phyloP scores from a whole-genome alignment of 176 grass and related monocot genomes.

The Triticum monococcum region DNA sequence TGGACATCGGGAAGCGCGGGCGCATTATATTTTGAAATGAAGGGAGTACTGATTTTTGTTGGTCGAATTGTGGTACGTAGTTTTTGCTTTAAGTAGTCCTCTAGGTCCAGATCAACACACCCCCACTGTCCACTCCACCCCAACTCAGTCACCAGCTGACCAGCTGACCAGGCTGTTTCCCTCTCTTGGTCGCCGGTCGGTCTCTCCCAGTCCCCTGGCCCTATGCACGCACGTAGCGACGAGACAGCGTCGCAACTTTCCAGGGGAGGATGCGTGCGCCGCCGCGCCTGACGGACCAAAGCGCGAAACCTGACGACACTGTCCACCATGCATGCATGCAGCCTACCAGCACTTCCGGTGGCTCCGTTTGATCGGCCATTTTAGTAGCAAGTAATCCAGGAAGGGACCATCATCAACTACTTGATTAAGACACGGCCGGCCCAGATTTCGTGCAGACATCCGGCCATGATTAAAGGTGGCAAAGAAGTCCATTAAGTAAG shows the following conservation, averaged over 20 bases:
- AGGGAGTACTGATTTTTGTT: too few species aligned
- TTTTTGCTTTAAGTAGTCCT: too few species aligned
- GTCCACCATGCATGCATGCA: not conserved
- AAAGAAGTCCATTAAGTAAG: constrained; percentile 2
- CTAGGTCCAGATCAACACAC: too few species aligned
- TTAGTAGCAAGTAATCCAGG: not conserved
- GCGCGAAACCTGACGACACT: not conserved
- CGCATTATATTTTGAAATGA: too few species aligned
- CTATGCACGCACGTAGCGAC: not conserved
- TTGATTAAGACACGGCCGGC: constrained; percentile 12
- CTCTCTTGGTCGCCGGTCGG: not conserved
- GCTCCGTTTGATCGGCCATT: not conserved
- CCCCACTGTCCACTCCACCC: not conserved
- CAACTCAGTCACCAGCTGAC: not conserved
- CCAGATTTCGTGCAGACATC: constrained; percentile 30
- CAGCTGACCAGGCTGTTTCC: too few species aligned
- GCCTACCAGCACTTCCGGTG: not conserved
- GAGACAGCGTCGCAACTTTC: constrained; percentile 37
- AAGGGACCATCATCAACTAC: not conserved
- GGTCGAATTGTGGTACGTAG: too few species aligned
- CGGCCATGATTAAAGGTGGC: constrained; percentile 9
- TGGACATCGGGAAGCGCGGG: too few species aligned
- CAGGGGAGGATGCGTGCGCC: not conserved
- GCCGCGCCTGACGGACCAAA: constrained; percentile 8
- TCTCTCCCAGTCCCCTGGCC: not conserved